These are phyloP conservation scores for Fusarium camptoceras DNA, from an alignment of 2,329 filamentous ascomycete species.

Conservation along the genomic window DNA sequence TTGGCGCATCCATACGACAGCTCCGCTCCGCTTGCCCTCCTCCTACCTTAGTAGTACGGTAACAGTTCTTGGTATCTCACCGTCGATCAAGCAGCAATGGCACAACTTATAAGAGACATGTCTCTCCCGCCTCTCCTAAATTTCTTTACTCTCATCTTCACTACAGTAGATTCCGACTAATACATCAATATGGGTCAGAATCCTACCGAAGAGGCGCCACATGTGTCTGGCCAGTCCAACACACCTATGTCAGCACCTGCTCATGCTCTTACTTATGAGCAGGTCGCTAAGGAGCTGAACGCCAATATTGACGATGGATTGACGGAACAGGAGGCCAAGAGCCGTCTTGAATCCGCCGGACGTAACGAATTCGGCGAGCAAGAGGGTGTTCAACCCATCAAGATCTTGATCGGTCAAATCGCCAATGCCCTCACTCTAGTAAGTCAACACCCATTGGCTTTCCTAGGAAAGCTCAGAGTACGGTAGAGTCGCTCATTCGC, in stretches of 20 bases:
- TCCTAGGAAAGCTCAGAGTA: slow-evolving; percentile 6
- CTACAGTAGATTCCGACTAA: not conserved
- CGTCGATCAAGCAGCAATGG: not conserved
- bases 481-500: slow-evolving; percentile 38
- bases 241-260: slow-evolving; percentile 42
- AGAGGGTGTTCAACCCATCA: slow-evolving; percentile 68
- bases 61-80: not conserved
- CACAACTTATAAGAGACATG: slow-evolving; percentile 6
- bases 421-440: slow-evolving; percentile 78
- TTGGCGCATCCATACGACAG: slow-evolving; percentile 25
- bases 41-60: not conserved
- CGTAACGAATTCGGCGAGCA: slow-evolving; percentile 72
- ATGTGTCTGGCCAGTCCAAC: slow-evolving; percentile 44
- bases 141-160: not conserved
- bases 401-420: slow-evolving; percentile 74
- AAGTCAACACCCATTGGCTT: slow-evolving; percentile 29
- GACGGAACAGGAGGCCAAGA: slow-evolving; percentile 53
- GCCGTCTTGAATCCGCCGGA: slow-evolving; percentile 67
- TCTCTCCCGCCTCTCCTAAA: not conserved
- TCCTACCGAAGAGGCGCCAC: slow-evolving; percentile 17
- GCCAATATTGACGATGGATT: slow-evolving; percentile 30
- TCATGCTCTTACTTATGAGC: slow-evolving; percentile 33
- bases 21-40: not conserved
- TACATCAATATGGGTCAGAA: slow-evolving; percentile 27
- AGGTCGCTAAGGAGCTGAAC: slow-evolving; percentile 34